Percentiles rank a stretch among this genome's conserved stretches.
Evolutionary conservation across 2,329 filamentous ascomycete species (phyloP).

Genomic region (Chalara sp.): DNA sequence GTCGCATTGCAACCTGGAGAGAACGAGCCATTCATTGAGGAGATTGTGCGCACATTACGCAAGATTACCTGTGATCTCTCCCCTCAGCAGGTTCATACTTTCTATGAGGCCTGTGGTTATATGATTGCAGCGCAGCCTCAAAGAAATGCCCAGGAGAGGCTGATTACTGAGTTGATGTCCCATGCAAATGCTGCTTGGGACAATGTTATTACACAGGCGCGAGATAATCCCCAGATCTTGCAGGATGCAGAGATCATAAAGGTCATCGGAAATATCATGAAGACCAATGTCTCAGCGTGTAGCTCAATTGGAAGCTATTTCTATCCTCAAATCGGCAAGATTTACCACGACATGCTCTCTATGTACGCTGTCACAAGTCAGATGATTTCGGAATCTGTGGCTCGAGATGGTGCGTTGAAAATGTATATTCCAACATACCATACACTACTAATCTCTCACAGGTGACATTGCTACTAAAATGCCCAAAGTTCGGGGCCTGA

Average conservation of each 20-base stretch:
- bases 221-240: conserved; percentile 75
- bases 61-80: conserved; percentile 94
- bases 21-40: conserved; percentile 93
- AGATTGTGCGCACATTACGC: conserved; percentile 91
- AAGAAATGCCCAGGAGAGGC: conserved; percentile 84
- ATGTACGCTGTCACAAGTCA: conserved; percentile 98
- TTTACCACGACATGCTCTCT: conserved; percentile 97
- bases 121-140: conserved; percentile 99
- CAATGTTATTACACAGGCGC: conserved; percentile 83
- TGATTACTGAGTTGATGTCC: conserved; percentile 88
- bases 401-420: conserved; percentile 60
- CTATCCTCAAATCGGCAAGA: conserved; percentile 93
- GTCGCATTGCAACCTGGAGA: conserved; percentile 93
- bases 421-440: neutral
- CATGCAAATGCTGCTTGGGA: conserved; percentile 95
- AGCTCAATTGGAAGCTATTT: conserved; percentile 96
- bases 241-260: conserved; percentile 96
- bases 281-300: conserved; percentile 98
- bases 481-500: conserved; percentile 87
- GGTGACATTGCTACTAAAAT: conserved; percentile 94
- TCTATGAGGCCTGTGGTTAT: conserved; percentile 97
- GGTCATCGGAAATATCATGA: conserved; percentile 99
- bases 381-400: conserved; percentile 89
- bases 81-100: conserved; percentile 96
- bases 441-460: conserved; percentile 33